Base-by-base conservation (phyloP, 306 rosid species). In the Cicer chorassanicum region DNA sequence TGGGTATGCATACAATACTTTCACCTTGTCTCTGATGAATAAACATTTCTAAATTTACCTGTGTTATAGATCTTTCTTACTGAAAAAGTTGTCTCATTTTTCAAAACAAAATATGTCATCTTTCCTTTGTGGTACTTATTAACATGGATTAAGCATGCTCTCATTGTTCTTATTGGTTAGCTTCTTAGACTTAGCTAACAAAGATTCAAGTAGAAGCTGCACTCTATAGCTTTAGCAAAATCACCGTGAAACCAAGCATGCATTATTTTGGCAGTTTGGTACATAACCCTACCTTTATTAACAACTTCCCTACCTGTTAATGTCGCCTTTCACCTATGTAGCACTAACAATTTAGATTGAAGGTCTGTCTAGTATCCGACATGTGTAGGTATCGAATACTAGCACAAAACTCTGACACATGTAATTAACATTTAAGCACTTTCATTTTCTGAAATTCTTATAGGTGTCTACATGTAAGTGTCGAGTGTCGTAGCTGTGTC, bases 1-100 rank as follows among this genome's bases (percentile, higher is more conserved):
- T 40, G 91, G 93, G 97, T 90, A 89, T 57, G 83, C 51, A 14
- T 59, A 2, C 49, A 1, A 68, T 80, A 51, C 75, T 45, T 67
- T 57, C 42, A 45, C 40, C 74, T 65, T 66, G 34, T 72, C 16
- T 75, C 6, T 69, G 6, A 39, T 19, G 16, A 69, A 24, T 29
- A 46, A 36, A 12, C 41, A 56, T 63, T 21, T 65, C 75, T 50
- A 16, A 7, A 51, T 78, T 70, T 56, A 21, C 42, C 29, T 72
- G 36, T 57, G 15, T 63, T 50, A 1, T 8, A 42, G 53, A 15
- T 59, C 21, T 72, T 69, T 48, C 51, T 21, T 70, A 19, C 24
- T 34, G 50, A 54, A 57, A 6, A 29, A 29, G 1, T 43, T 21
- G 13, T 53, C 50, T 75, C 49, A 62, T 8, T 55, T 78, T 75